phyloP scores from a whole-genome alignment of 345 rosid species.

The Eucalyptus rudis region DNA sequence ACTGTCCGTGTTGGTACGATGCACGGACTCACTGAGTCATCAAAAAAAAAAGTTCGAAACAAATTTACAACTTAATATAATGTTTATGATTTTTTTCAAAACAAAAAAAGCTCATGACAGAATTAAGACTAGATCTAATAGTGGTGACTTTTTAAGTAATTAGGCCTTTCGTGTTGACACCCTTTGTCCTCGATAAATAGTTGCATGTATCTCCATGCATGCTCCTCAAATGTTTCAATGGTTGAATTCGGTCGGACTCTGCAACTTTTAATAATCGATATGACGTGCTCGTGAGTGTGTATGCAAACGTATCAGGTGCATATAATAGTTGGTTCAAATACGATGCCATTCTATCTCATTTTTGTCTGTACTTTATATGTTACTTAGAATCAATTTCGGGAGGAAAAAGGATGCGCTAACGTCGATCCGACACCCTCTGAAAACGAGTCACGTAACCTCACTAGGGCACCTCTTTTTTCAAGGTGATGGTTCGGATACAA shows the following conservation, averaged over 20 bases:
- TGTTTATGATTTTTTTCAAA: fast-evolving
- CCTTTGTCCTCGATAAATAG: not conserved
- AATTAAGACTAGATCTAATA: not conserved
- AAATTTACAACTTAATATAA: no score
- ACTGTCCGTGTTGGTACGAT: no score
- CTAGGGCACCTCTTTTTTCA: not conserved
- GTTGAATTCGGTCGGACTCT: not conserved
- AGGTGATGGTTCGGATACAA: not conserved
- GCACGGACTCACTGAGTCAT: no score
- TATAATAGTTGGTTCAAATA: not conserved
- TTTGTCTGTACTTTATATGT: no score
- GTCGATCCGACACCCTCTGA: not conserved
- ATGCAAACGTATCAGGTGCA: not conserved
- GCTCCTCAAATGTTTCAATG: not conserved
- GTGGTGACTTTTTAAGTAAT: not conserved
- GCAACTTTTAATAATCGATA: not conserved
- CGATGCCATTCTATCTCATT: no score
- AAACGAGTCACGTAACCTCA: not conserved
- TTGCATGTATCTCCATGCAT: not conserved
- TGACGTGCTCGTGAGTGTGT: not conserved
- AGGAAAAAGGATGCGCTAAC: not conserved
- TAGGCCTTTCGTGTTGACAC: not conserved
- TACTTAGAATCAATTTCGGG: no score
- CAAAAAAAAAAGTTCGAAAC: not conserved
- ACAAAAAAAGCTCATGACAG: no score